These are phyloP conservation scores for Podospora tetraspora DNA, from an alignment of 495 filamentous ascomycete species.

Conservation along the genomic window DNA sequence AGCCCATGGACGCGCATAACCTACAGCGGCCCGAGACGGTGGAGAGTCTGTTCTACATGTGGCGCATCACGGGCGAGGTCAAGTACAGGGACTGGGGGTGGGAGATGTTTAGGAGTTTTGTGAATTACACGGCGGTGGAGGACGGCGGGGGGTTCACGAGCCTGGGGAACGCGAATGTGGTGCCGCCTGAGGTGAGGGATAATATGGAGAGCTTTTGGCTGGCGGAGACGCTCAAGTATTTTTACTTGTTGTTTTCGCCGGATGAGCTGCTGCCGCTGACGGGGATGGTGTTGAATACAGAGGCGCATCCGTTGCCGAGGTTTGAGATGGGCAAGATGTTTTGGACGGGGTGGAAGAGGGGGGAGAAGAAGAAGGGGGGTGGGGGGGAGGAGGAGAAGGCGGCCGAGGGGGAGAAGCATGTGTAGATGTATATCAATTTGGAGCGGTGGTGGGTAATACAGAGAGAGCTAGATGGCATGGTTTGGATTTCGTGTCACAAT, in stretches of 20 bases:
- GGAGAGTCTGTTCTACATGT: slow-evolving; percentile 96
- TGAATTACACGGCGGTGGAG: slow-evolving; percentile 70
- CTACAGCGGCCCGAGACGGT: slow-evolving; percentile 95
- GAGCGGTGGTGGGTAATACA: background rate
- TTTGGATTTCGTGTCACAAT: background rate
- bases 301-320: slow-evolving; percentile 84
- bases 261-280: slow-evolving; percentile 78
- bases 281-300: slow-evolving; percentile 88
- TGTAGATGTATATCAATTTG: background rate
- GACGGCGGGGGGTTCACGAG: slow-evolving; percentile 79
- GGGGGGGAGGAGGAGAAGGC: slow-evolving; percentile 21
- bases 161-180: slow-evolving; percentile 63
- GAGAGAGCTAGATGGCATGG: background rate
- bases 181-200: slow-evolving; percentile 61
- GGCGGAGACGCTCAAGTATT: slow-evolving; percentile 96
- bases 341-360: slow-evolving; percentile 82
- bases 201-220: slow-evolving; percentile 98
- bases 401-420: background rate
- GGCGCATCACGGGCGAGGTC: slow-evolving; percentile 88
- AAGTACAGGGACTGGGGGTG: slow-evolving; percentile 96
- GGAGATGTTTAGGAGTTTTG: slow-evolving; percentile 94
- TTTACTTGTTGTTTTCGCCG: slow-evolving; percentile 90
- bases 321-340: slow-evolving; percentile 76
- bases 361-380: slow-evolving; percentile 49
- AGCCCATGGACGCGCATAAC: slow-evolving; percentile 75